Evolutionary conservation across 495 filamentous ascomycete species (phyloP), one percentile per base, ranked within the genome.

Genomic region (Penicillium salamii): DNA sequence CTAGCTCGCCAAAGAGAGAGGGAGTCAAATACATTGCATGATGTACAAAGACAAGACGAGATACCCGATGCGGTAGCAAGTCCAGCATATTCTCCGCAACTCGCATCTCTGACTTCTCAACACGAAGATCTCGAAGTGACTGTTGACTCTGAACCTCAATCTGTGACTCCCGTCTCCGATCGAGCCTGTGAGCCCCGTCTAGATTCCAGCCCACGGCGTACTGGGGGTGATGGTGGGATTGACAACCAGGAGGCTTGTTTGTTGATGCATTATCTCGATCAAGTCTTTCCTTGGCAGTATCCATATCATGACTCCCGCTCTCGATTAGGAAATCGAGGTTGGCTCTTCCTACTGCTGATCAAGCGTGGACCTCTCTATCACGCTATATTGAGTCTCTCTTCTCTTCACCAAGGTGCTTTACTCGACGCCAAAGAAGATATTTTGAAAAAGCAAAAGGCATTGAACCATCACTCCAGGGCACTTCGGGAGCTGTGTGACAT

Each of bases 241-340:
- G 45, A 48, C 33, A 28, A 28, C 12, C 49, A 52, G 21, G 53
- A 55, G 37, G 53, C 49, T 33, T 24, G 29, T 31, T 17, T 55
- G 7, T 52, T 55, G 12, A 55, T 55, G 48, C 53, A 55, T 31
- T 55, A 55, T 40, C 43, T 55, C 5, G 53, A 55, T 40, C 33
- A 47, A 46, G 49, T 55, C 31, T 52, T 55, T 29, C 45, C 45
- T 19, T 48, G 45, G 45, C 45, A 48, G 28, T 48, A 39, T 21
- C 45, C 45, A 0, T 48, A 48, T 40, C 24, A 39, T 32, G 34
- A 38, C 14, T 32, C 45, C 12, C 21, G 35, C 11, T 48, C 45
- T 12, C 21, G 45, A 13, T 8, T 48, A 21, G 45, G 45, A 2
- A 48, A 48, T 23, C 34, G 45, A 29, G 45, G 45, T 35, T 48